Evolutionary conservation across 495 filamentous ascomycete genomes (phyloP).

Genomic region (Penicillium manginii): DNA sequence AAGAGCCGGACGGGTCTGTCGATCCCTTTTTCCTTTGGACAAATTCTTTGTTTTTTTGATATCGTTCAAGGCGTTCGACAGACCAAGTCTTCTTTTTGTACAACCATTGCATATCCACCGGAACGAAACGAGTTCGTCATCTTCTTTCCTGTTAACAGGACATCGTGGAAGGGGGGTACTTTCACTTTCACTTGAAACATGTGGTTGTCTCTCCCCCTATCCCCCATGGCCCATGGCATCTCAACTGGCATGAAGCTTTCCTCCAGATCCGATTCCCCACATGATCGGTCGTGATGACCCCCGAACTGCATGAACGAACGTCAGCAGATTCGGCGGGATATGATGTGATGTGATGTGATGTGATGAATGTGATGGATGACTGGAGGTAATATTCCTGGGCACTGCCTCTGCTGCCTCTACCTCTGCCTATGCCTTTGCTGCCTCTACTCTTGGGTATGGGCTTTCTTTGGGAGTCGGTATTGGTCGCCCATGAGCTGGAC

Average conservation of each 20-base stretch:
- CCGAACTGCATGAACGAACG: not conserved
- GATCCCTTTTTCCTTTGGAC: constrained; percentile 12
- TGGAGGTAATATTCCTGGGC: not conserved
- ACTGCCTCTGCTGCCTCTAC: no score
- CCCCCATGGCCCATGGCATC: not conserved
- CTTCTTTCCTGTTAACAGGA: constrained; percentile 7
- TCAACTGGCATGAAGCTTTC: not conserved
- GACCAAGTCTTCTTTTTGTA: constrained; percentile 16
- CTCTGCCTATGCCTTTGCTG: no score
- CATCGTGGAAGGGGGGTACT: constrained; percentile 1
- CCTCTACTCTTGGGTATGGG: constrained; percentile 6
- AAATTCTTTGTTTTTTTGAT: constrained; percentile 10
- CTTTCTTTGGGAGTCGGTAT: constrained; percentile 10
- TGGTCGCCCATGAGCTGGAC: constrained; percentile 2
- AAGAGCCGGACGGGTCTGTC: constrained; percentile 29
- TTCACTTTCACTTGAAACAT: not conserved
- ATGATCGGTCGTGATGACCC: constrained; percentile 1
- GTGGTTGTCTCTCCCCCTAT: not conserved
- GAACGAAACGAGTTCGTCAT: not conserved
- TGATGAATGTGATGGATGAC: not conserved
- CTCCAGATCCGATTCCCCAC: not conserved
- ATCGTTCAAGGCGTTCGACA: constrained; percentile 17
- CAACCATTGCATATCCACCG: constrained; percentile 1
- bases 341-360: not conserved
- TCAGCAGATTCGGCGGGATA: not conserved